These are phyloP conservation scores for Melastoma malabathricum DNA, from an alignment of 345 rosid genomes.

Conservation along the genomic window DNA sequence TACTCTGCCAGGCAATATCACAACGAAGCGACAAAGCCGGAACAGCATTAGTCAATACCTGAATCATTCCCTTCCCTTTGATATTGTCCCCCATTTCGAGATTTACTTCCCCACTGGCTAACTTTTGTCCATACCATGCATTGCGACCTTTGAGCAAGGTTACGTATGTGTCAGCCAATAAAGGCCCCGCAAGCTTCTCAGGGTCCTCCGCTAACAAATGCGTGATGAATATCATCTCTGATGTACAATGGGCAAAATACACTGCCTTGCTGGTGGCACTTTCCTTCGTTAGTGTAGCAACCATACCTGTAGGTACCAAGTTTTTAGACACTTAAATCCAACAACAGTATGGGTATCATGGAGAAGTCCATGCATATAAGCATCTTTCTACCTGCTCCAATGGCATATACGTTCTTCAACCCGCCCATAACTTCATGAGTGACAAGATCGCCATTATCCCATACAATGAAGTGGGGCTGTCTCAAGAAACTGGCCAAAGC, in stretches of 20 bases:
- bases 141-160: slow-evolving; percentile 79
- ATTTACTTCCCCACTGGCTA: slow-evolving; percentile 63
- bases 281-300: slow-evolving; percentile 68
- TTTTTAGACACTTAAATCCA: neutral
- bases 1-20: too few species aligned
- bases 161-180: slow-evolving; percentile 71
- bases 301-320: slow-evolving; percentile 42
- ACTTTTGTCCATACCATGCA: slow-evolving; percentile 76
- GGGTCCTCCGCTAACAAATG: slow-evolving; percentile 72
- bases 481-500: slow-evolving; percentile 58
- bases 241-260: slow-evolving; percentile 74
- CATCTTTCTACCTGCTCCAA: slow-evolving; percentile 52
- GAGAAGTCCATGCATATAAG: neutral
- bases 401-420: slow-evolving; percentile 76
- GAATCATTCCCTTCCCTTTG: slow-evolving; percentile 82
- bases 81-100: slow-evolving; percentile 76
- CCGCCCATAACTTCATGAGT: slow-evolving; percentile 91
- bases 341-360: neutral
- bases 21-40: too few species aligned
- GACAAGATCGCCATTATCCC: slow-evolving; percentile 77
- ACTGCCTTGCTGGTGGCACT: slow-evolving; percentile 84
- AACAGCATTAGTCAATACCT: too few species aligned
- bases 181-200: slow-evolving; percentile 76
- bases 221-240: slow-evolving; percentile 84
- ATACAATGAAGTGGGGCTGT: slow-evolving; percentile 62